Evolutionary conservation across 805 yeast genomes (phyloP).

Genomic region (Cyberlindnera amylophila): DNA sequence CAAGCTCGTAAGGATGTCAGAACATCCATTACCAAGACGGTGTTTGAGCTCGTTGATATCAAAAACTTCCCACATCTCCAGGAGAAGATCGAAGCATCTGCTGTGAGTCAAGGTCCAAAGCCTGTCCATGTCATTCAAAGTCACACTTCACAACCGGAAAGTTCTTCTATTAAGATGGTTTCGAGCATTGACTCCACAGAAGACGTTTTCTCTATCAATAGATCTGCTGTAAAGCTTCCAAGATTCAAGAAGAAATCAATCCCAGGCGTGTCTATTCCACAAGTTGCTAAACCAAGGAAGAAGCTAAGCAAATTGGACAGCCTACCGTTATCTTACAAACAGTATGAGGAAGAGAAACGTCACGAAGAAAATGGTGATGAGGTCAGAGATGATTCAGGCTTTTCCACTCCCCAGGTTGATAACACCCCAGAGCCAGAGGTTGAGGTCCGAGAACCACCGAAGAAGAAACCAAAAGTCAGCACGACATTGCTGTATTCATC

Average conservation of each 20-base stretch:
- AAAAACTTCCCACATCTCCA: not conserved
- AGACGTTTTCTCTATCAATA: not conserved
- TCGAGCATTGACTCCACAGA: not conserved
- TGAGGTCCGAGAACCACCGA: conserved; percentile 1
- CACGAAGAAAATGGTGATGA: not conserved
- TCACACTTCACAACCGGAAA: too few species aligned
- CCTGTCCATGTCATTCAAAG: too few species aligned
- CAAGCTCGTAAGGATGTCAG: not conserved
- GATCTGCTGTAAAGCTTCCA: conserved; percentile 11
- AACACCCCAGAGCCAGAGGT: not conserved
- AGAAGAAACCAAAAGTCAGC: conserved; percentile 1
- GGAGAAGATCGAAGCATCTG: not conserved
- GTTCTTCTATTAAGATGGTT: not conserved
- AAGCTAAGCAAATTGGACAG: conserved; percentile 19
- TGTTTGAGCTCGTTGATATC: not conserved
- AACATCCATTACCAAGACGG: not conserved
- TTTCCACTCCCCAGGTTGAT: not conserved
- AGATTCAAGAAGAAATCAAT: conserved; percentile 24
- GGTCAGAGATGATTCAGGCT: not conserved
- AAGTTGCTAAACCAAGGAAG: conserved; percentile 6
- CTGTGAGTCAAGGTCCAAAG: too few species aligned
- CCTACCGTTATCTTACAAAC: conserved; percentile 4
- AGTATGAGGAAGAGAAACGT: not conserved
- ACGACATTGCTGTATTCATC: conserved; percentile 21
- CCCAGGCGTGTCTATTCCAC: conserved; percentile 16